phyloP scores from a whole-genome alignment of 2,329 filamentous ascomycete species.

The Neodidymelliopsis sp. region DNA sequence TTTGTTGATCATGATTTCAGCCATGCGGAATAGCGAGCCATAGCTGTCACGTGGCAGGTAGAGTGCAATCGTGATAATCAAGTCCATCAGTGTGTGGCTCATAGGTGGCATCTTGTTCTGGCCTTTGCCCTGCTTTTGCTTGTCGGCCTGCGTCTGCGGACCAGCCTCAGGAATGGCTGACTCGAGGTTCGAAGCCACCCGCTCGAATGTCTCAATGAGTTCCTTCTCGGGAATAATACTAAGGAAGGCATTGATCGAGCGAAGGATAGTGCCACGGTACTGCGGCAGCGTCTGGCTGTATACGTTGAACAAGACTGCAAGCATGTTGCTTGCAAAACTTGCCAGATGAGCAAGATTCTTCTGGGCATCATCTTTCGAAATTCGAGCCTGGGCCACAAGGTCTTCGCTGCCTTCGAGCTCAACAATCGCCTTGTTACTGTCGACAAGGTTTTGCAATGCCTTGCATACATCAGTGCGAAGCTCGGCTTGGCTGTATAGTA shows the following conservation, averaged over 20 bases:
- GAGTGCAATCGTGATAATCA: conserved; percentile 94
- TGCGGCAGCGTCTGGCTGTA: conserved; percentile 96
- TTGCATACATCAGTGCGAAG: conserved; percentile 87
- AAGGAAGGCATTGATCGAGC: conserved; percentile 93
- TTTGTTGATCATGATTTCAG: conserved; percentile 80
- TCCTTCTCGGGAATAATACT: conserved; percentile 83
- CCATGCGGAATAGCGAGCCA: conserved; percentile 83
- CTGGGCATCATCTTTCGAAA: conserved; percentile 76
- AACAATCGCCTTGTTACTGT: conserved; percentile 86
- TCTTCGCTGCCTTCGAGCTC: conserved; percentile 74
- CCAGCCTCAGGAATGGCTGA: conserved; percentile 68
- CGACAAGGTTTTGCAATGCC: conserved; percentile 83
- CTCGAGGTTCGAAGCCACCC: conserved; percentile 85
- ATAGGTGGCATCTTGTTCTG: conserved; percentile 86
- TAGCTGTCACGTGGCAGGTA: conserved; percentile 92
- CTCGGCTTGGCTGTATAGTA: conserved; percentile 91
- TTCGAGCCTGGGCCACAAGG: conserved; percentile 77
- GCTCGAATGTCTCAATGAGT: conserved; percentile 85
- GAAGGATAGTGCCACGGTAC: conserved; percentile 86
- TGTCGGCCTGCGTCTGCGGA: conserved; percentile 68
- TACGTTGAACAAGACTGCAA: conserved; percentile 98
- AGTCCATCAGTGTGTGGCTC: conserved; percentile 93
- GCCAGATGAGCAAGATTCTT: conserved; percentile 85
- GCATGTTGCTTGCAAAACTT: conserved; percentile 81
- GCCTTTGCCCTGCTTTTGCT: conserved; percentile 66